Base-by-base conservation (phyloP, 2,329 filamentous ascomycete species). In the Fusarium sp. region DNA sequence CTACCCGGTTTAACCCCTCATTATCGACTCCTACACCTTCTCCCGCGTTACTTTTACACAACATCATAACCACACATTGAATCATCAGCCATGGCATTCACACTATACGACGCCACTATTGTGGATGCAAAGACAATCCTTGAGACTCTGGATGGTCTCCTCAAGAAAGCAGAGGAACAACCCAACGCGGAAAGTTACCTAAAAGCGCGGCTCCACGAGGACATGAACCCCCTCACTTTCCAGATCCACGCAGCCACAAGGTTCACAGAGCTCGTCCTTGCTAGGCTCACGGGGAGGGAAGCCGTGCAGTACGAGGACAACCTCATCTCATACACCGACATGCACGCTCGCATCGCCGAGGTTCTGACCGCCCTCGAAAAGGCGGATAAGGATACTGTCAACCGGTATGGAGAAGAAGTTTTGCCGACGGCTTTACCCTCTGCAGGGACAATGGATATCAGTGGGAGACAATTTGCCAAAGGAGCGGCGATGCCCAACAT, bases 401-500 rank as follows among this genome's bases (percentile, higher is more conserved):
- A 77, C 64, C 70, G 69, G 40, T 50, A 62, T n/a, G 70, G 71
- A 36, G 76, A 78, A 18, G 64, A 73, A 27, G 67, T 69, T 13
- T 62, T 74, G 14, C 58, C 70, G 7, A 73, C 74, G 9, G 54
- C 16, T 16, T 36, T 78, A 25, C 73, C 71, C 16, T 67, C 69
- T 25, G 56, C 49, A 3, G 65, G 65, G 9, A 56, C 63, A 16
- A 71, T 70, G 66, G 64, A 70, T 9, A 58, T 77, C 9, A 68
- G 66, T 36, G 74, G 73, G 10, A 55, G 73, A 50, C 77, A 79
- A 0, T 89, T 86, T 71, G 74, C 85, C 6, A 72, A 77, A 49
- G 75, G 76, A 1, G 85, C 81, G 74, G 81, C 80, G 2, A 65
- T 87, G 25, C 87, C 87, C 9, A 88, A 90, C 70, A 81, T 89